Percentiles rank a stretch among this genome's conserved stretches.
Conservation (phyloP, 768 basidiomycete genomes). For the Omphalotus guepiniiformis region DNA sequence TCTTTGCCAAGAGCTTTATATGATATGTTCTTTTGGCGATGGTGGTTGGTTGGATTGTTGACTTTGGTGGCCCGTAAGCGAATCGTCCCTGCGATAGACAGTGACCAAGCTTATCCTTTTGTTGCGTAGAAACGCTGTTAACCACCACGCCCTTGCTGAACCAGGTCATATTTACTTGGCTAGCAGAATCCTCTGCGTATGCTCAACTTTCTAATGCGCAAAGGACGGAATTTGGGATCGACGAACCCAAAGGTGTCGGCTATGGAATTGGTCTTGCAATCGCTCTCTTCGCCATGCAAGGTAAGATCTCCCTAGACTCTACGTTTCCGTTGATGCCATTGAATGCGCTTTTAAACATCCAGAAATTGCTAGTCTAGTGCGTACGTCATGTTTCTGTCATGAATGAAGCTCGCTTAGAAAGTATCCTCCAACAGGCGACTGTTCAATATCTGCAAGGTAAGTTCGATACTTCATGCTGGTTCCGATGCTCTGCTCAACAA, state of each 20-base stretch:
- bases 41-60: slow-evolving; percentile 11
- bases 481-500: neutral
- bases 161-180: slow-evolving; percentile 44
- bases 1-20: slow-evolving; percentile 11
- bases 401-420: neutral
- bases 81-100: neutral
- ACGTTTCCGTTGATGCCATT: neutral
- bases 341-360: slow-evolving; percentile 15
- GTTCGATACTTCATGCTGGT: slow-evolving; percentile 3
- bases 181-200: slow-evolving; percentile 38
- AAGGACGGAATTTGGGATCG: slow-evolving; percentile 15
- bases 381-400: too few species aligned
- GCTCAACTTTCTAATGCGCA: slow-evolving; percentile 27
- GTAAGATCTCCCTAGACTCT: slow-evolving; percentile 22
- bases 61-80: slow-evolving; percentile 8
- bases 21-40: slow-evolving; percentile 6
- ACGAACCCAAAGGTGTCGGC: slow-evolving; percentile 39
- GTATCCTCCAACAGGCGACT: slow-evolving; percentile 12
- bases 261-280: slow-evolving; percentile 51
- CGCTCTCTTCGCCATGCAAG: slow-evolving; percentile 50
- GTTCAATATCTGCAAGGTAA: slow-evolving; percentile 29
- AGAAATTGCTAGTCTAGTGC: slow-evolving; percentile 30
- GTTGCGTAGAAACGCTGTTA: slow-evolving; percentile 35
- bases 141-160: slow-evolving; percentile 45
- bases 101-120: neutral